Evolutionary conservation across 345 rosid genomes (phyloP).

Genomic region (Mercurialis annua): DNA sequence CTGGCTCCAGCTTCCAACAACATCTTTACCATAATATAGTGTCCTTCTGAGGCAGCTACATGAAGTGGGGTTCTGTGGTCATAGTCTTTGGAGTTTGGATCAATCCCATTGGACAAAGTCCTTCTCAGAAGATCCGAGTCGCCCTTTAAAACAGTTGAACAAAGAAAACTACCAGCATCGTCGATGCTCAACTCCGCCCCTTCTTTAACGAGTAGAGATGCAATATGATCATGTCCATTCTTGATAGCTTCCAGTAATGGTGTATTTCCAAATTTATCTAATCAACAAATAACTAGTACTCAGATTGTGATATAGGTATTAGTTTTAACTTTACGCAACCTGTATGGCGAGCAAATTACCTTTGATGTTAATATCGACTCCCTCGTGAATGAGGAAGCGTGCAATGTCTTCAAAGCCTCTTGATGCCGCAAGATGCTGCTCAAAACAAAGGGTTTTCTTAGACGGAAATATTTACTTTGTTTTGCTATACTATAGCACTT

Average conservation of each 20-base stretch:
- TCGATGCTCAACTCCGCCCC: constrained; percentile 67
- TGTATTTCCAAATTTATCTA: constrained; percentile 86
- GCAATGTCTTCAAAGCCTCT: constrained; percentile 76
- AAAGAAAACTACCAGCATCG: constrained; percentile 74
- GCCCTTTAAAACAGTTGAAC: constrained; percentile 62
- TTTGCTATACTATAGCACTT: not conserved
- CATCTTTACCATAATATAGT: constrained; percentile 66
- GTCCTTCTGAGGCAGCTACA: constrained; percentile 85
- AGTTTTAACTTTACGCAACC: constrained; percentile 4
- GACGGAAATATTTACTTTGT: not conserved
- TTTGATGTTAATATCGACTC: constrained; percentile 58
- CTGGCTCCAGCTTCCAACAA: constrained; percentile 81
- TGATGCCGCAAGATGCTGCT: constrained; percentile 89
- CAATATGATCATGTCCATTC: constrained; percentile 61
- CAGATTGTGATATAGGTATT: not conserved
- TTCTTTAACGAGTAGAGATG: constrained; percentile 55
- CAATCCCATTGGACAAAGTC: constrained; percentile 58
- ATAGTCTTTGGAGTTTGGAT: constrained; percentile 84
- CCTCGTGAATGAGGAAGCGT: constrained; percentile 56
- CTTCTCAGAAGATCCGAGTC: constrained; percentile 76
- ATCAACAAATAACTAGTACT: constrained; percentile 4
- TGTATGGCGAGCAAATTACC: constrained; percentile 42
- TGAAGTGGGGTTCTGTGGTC: constrained; percentile 93
- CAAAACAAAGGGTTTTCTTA: constrained; percentile 18
- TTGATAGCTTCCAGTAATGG: constrained; percentile 88